These are phyloP conservation scores for Brachypodium distachyon DNA, from an alignment of 202 grass and related monocot species.

Conservation along the genomic window DNA sequence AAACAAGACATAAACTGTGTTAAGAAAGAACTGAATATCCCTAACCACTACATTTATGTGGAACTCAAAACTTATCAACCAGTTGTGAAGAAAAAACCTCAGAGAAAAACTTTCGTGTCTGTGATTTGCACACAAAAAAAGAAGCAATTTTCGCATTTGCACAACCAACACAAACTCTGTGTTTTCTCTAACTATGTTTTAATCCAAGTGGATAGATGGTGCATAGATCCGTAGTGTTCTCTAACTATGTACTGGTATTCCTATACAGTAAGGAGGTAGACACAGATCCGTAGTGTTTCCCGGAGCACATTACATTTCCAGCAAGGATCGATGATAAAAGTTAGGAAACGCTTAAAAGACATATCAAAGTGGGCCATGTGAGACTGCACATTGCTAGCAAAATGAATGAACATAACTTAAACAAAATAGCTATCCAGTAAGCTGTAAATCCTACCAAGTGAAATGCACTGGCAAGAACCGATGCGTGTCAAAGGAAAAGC, in stretches of 20 bases:
- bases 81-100: not conserved
- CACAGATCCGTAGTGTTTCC: not conserved
- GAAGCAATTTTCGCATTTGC: not conserved
- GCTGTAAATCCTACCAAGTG: not conserved
- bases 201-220: not conserved
- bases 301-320: not conserved
- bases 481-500: not conserved
- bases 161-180: not conserved
- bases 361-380: not conserved
- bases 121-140: not conserved
- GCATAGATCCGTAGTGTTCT: not conserved
- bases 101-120: not conserved
- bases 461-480: not conserved
- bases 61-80: constrained; percentile 13
- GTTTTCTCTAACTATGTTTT: not conserved
- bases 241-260: not conserved
- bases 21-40: not conserved
- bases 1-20: not conserved
- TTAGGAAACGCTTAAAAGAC: not conserved
- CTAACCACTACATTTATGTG: constrained; percentile 20
- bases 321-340: not conserved
- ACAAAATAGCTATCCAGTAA: not conserved
- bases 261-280: not conserved
- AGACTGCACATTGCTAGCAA: not conserved
- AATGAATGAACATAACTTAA: not conserved